Evolutionary conservation across 805 yeast species (phyloP), one percentile per base, ranked within the genome.

Genomic region (Wickerhamiella slavikovae): DNA sequence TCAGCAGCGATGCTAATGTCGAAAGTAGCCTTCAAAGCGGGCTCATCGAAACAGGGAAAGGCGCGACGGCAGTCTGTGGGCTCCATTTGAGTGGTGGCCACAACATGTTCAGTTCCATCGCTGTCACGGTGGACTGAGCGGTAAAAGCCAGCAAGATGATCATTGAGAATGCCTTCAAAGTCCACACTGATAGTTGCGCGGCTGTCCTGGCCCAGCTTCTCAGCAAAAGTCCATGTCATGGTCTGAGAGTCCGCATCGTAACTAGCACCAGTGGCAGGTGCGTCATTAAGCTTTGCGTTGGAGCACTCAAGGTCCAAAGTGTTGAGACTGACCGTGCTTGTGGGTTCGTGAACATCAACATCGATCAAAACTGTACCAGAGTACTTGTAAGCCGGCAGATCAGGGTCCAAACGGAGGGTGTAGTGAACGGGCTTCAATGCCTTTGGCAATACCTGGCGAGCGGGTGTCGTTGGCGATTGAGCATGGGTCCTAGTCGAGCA

Each of bases 31-130:
- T 74, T 73, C 31, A 68, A 57, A 27, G 68, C 60, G 6, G 82
- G 80, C 51, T 73, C 78, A 48, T 73, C 82, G 40, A 68, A 68
- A 43, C 70, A 71, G 13, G 82, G 82, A 62, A 74, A 74, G 4
- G 82, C 79, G 34, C 74, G 61, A 41, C 82, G 68, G 45, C 78
- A 71, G 52, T 72, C 82, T 20, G 79, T 70, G 21, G 82, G 70
- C 54, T 73, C 80, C 68, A 73, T 67, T 51, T 69, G 76, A 25
- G 77, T 66, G 37, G 73, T 63, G 24, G 74, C 75, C 38, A 70
- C 56, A 42, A 65, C 66, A 38, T 65, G 60, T 32, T 64, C 58
- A 34, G 57, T 47, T 22, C 76, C 76, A 24, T 45, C 32, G 36
- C 57, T 64, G 42, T 65, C 68, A 30, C 44, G 50, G 53, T 71